Evolutionary conservation across 371 early-diverging fungal genomes (phyloP), one percentile per base, ranked within the genome.

Genomic region (Saksenaea oblongispora): DNA sequence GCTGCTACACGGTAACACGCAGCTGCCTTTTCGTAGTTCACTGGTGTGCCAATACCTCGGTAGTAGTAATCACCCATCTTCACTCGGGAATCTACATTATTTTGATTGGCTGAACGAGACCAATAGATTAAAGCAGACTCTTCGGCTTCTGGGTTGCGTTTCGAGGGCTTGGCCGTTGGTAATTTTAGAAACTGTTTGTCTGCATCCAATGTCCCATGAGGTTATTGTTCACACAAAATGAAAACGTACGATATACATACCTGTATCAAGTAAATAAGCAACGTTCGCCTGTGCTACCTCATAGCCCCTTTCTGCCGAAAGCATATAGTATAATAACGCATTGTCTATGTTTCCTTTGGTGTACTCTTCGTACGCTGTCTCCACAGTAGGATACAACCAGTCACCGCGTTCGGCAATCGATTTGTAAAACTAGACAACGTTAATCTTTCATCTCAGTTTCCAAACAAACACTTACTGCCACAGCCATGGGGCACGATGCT

Each of bases 91-190:
- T 96, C 95, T 0, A 89, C 84, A 71, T 94, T 93, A 61, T 91
- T 91, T 68, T 95, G 96, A 68, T 95, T 96, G n/a, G 98, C 96
- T 0, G 98, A 93, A 11, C 98, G 88, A 35, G 93, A 92, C 96
- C 96, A 98, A 66, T 93, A 89, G 17, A 87, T 86, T 24, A 96
- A 77, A 0, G 97, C 95, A 35, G 88, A 75, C 41, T 73, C 73
- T 64, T 76, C 73, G 24, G 64, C 67, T 15, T 69, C 59, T 1
- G 59, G 35, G 5, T 70, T 63, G 7, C 53, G 71, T 58, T 17
- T 62, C 54, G 17, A 58, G 44, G 51, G 10, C 22, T 47, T 47
- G 1, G 10, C 22, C 3, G 9, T 18, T n/a, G 65, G 65, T 1
- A 72, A 67, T 8, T 72, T 69, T 41, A 75, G 35, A 15, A 59